Evolutionary conservation across 208 protist genomes (phyloP), one percentile per base, ranked within the genome.

Genomic region (Crithidia brevicula): DNA sequence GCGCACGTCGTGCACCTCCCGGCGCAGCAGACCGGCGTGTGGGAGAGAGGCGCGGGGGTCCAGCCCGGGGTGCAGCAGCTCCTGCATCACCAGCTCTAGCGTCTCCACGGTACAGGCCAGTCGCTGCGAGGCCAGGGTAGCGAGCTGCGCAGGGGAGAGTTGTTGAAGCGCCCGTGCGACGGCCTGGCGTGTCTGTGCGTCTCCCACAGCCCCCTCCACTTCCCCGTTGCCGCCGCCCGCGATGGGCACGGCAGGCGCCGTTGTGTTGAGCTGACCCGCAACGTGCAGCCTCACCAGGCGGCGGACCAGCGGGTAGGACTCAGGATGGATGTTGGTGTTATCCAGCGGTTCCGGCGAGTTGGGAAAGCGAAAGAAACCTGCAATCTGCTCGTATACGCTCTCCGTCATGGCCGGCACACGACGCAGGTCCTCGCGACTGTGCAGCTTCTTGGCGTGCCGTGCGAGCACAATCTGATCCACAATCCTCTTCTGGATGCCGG

Each of bases 351-450:
- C 86, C n/a, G 77, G 57, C 25, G 87, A 91, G 73, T 92, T 92
- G n/a, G 87, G 88, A 62, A 96, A 90, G 13, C 91, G 85, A 23
- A 96, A 88, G 73, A 96, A 96, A 22, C 91, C 91, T n/a, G 86
- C 91, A 31, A 92, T 71, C 54, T 94, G 85, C 61, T 87, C 64
- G 63, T 86, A 96, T 52, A 85, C 72, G 28, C 72, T 49, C 54
- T 88, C 78, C 45, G 86, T 88, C 85, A 97, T 91, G 36, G 87
- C 83, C 18, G 88, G 86, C 42, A 96, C 78, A 10, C 71, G 74
- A 31, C 83, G 79, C 33, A 97, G 62, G 65, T 97, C 89, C 20
- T 84, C 80, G 23, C 93, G 84, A 64, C 79, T 94, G 60, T 78
- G 74, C 31, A 93, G 67, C 57, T 73, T 69, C 27, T 71, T 74